Percentiles rank a stretch among this genome's conserved stretches.
Conservation (phyloP, 2,329 filamentous ascomycete species). For the Bipolaris victoriae region DNA sequence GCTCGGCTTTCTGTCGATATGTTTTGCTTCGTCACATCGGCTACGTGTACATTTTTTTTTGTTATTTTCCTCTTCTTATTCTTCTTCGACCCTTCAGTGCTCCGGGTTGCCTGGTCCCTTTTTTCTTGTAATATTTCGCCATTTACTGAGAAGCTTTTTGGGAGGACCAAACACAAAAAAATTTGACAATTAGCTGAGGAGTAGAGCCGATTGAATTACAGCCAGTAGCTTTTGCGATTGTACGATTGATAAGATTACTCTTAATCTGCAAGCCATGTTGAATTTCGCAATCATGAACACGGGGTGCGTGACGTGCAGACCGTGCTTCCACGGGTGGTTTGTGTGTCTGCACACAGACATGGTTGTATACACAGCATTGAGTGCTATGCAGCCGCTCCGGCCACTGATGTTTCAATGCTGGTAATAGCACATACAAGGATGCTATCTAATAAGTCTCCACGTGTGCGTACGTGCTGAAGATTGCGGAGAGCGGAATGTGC, state of each 20-base stretch:
- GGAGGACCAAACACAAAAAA: neutral
- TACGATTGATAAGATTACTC: neutral
- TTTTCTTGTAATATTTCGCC: constrained; percentile 9
- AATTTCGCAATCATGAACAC: neutral
- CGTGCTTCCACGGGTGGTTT: neutral
- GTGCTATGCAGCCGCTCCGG: neutral
- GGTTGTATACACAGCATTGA: neutral
- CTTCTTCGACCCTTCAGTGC: neutral
- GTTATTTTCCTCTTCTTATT: neutral
- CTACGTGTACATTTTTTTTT: constrained; percentile 10
- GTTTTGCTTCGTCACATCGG: constrained; percentile 14
- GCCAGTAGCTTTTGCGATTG: constrained; percentile 1
- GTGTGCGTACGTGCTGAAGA: constrained; percentile 2
- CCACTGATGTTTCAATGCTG: constrained; percentile 3
- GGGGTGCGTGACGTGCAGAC: neutral
- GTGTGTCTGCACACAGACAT: no score
- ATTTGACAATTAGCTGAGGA: constrained; percentile 7
- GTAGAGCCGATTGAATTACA: constrained; percentile 3
- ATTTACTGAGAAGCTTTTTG: constrained; percentile 6
- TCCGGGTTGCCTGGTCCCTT: constrained; percentile 7
- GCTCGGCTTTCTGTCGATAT: constrained; percentile 30
- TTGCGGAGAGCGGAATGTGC: constrained; percentile 13
- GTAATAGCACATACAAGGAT: constrained; percentile 3
- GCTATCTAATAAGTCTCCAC: constrained; percentile 2
- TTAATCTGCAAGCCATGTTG: neutral